phyloP scores from a whole-genome alignment of 2,329 filamentous ascomycete species.

The Fusarium sp. region DNA sequence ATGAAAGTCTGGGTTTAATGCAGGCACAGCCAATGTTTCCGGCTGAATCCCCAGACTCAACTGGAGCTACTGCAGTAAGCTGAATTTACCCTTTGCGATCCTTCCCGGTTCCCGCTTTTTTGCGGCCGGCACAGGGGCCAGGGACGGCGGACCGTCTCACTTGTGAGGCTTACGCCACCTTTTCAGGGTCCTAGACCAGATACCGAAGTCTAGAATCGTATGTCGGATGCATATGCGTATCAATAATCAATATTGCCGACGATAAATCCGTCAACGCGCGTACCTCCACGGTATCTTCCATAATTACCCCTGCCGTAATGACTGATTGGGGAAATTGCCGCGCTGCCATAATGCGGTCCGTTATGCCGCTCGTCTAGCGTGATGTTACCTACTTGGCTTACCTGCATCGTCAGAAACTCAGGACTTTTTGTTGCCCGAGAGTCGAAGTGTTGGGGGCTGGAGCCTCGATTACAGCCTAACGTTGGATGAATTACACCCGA shows the following conservation, averaged over 20 bases:
- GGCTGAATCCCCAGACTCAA: not conserved
- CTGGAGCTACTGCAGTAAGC: not conserved
- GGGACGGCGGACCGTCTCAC: too few species aligned
- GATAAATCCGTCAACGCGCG: not conserved
- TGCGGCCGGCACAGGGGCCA: too few species aligned
- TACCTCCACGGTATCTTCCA: not conserved
- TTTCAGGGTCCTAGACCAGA: not conserved
- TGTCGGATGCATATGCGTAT: constrained; percentile 15
- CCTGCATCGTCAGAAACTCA: not conserved
- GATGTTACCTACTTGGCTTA: constrained; percentile 8
- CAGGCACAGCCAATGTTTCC: not conserved
- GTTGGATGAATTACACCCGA: not conserved
- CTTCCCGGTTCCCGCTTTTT: constrained; percentile 12
- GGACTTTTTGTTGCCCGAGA: not conserved
- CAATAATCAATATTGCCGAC: not conserved
- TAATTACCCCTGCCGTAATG: not conserved
- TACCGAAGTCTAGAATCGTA: constrained; percentile 2
- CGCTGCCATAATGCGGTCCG: not conserved
- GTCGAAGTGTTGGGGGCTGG: not conserved
- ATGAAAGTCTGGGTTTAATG: not conserved
- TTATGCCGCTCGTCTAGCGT: not conserved
- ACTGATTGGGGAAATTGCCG: not conserved
- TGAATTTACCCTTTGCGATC: constrained; percentile 22
- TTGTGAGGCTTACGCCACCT: not conserved
- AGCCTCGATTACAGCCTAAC: not conserved